Evolutionary conservation across 805 yeast species (phyloP), one percentile per base, ranked within the genome.

Genomic region (Candida qinlingensis): DNA sequence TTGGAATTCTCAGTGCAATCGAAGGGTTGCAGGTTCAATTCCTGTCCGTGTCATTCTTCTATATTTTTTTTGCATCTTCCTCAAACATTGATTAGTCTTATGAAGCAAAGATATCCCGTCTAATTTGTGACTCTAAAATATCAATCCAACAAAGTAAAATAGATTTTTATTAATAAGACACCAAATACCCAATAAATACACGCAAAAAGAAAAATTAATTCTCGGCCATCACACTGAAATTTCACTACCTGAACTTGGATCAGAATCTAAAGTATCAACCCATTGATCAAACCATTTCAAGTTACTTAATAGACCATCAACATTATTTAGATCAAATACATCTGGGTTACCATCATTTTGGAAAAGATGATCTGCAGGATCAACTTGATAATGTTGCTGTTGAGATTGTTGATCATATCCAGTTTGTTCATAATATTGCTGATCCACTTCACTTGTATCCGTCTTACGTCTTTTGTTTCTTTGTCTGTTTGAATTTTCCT

Each of bases 21-120:
- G 80, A 79, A 80, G 80, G 86, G 86, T 77, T 81, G 86, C 86
- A 81, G 85, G 86, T 81, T 81, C 86, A 78, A 81, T 79, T 81
- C 86, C 85, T 81, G 87, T 80, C 84, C 83, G 84, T 79, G 81
- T 79, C 83, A 79, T 51, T 60, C 69, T 64, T 68, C 65, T 58
- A 62, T 54, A 55, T 63, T 65, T 64, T 53, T 51, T 49, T 35
- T 37, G 11, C 35, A 27, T 11, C 29, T 12, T 40, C 19, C 19
- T 19, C 3, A 19, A 19, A 19, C 19, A 19, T 19, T 19, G 19
- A 19, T 19, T 19, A 3, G 19, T 19, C 19, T 19, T 19, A 19
- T 19, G 19, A 19, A 19, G 19, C 19, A 19, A 19, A 19, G 19
- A 3, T 19, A 19, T 19, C 19, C 3, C 19, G 19, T 19, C 19